Percentiles rank a stretch among this genome's conserved stretches.
phyloP scores from a whole-genome alignment of 345 rosid genomes.

The Salix caprea region DNA sequence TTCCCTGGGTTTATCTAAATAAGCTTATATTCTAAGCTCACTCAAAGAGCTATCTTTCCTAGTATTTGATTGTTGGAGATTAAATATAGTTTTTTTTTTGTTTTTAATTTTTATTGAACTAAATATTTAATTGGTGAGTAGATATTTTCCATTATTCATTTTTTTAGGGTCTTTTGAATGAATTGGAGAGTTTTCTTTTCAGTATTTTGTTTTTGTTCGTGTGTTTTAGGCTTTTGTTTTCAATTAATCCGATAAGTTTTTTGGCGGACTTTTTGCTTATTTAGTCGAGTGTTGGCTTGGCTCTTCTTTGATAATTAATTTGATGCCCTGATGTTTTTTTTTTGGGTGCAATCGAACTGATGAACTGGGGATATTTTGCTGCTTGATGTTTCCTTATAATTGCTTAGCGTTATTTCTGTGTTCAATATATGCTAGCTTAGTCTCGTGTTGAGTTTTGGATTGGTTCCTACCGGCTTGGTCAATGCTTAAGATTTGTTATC shows the following conservation, averaged over 20 bases:
- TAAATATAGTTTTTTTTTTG: background rate
- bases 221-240: background rate
- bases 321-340: background rate
- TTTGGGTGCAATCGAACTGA: background rate
- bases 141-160: background rate
- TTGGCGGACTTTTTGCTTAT: background rate
- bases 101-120: background rate
- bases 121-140: background rate
- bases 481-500: background rate
- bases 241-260: background rate
- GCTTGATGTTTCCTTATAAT: background rate
- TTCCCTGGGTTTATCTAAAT: background rate
- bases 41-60: background rate
- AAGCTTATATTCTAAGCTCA: background rate
- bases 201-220: background rate
- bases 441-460: background rate
- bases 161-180: background rate
- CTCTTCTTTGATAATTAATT: background rate
- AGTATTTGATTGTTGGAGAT: background rate
- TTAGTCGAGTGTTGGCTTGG: background rate
- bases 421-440: background rate
- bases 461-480: background rate
- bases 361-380: background rate
- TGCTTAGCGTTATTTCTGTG: background rate
- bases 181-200: background rate